These are phyloP conservation scores for Diplosphaera chodatii DNA, from an alignment of 139 green algal species.

Conservation along the genomic window DNA sequence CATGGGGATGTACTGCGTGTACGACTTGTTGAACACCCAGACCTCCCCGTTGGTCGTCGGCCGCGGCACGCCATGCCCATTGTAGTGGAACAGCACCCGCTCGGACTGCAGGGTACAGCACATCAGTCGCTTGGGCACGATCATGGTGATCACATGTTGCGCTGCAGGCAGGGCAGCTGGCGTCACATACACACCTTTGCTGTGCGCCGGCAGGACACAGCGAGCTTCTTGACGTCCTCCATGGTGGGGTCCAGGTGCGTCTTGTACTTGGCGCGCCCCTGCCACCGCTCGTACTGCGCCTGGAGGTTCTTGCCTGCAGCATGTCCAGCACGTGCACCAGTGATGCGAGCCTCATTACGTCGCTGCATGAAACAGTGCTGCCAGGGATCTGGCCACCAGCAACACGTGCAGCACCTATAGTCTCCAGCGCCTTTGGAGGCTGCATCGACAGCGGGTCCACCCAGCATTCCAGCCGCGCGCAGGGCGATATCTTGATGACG, in stretches of 20 bases:
- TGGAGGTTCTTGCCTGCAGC: conserved; percentile 92
- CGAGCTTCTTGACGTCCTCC: conserved; percentile 97
- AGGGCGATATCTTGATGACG: conserved; percentile 95
- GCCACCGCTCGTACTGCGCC: conserved; percentile 98
- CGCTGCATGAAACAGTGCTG: too few relatives aligned
- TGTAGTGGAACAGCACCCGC: conserved; percentile 98
- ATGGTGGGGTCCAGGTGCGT: conserved; percentile 94
- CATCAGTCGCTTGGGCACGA: too few relatives aligned
- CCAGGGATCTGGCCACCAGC: too few relatives aligned
- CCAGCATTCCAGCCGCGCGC: conserved; percentile 91
- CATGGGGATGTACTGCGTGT: conserved; percentile 99
- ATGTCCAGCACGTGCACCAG: too few relatives aligned
- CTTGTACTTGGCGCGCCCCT: conserved; percentile 94
- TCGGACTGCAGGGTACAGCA: conserved; percentile 82
- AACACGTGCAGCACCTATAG: too few relatives aligned
- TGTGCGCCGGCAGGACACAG: conserved; percentile 63
- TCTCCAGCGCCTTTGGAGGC: conserved; percentile 88
- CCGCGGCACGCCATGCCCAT: conserved; percentile 95
- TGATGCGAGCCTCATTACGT: too few relatives aligned
- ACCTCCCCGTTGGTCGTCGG: conserved; percentile 96
- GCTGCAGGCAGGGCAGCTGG: too few relatives aligned
- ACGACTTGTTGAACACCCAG: conserved; percentile 96
- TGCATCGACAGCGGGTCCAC: conserved; percentile 91
- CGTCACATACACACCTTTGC: too few relatives aligned
- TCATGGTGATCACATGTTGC: too few relatives aligned